phyloP scores from a whole-genome alignment of 345 rosid species.

The Gossypium mustelinum region DNA sequence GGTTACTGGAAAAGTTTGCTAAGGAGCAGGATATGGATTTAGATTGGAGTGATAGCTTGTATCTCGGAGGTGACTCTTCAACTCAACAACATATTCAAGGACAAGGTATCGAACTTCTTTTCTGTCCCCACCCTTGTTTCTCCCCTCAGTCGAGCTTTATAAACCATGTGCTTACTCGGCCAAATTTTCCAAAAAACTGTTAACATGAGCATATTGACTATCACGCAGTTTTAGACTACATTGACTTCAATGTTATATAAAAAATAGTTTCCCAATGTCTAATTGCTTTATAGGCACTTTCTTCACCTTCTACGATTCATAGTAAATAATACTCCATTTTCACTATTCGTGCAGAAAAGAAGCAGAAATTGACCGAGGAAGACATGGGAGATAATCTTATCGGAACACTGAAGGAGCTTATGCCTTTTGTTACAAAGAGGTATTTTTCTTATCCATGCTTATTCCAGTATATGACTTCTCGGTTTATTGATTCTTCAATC shows the following conservation, averaged over 20 bases:
- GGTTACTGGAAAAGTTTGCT: slow-evolving; percentile 45
- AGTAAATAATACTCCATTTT: slow-evolving; percentile 1
- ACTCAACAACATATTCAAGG: slow-evolving; percentile 42
- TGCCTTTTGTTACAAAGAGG: slow-evolving; percentile 55
- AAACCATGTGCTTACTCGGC: background rate
- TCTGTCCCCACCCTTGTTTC: too few relatives aligned
- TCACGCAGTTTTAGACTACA: background rate
- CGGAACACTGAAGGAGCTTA: slow-evolving; percentile 30
- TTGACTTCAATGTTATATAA: background rate
- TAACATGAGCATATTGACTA: background rate
- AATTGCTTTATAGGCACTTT: background rate
- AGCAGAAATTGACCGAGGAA: slow-evolving; percentile 18
- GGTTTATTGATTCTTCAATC: background rate
- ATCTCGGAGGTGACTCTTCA: slow-evolving; percentile 43
- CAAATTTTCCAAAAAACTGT: background rate
- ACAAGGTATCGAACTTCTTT: slow-evolving; percentile 32
- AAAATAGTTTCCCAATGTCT: background rate
- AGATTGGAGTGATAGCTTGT: slow-evolving; percentile 29
- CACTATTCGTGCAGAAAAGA: slow-evolving; percentile 27
- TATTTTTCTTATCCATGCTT: slow-evolving; percentile 10
- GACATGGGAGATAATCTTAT: slow-evolving; percentile 24
- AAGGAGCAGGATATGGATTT: slow-evolving; percentile 38
- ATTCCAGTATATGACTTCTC: background rate
- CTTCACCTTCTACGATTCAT: background rate
- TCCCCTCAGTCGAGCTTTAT: background rate